Evolutionary conservation across 2,329 filamentous ascomycete species (phyloP).

Genomic region (Niveomyces coronatus): DNA sequence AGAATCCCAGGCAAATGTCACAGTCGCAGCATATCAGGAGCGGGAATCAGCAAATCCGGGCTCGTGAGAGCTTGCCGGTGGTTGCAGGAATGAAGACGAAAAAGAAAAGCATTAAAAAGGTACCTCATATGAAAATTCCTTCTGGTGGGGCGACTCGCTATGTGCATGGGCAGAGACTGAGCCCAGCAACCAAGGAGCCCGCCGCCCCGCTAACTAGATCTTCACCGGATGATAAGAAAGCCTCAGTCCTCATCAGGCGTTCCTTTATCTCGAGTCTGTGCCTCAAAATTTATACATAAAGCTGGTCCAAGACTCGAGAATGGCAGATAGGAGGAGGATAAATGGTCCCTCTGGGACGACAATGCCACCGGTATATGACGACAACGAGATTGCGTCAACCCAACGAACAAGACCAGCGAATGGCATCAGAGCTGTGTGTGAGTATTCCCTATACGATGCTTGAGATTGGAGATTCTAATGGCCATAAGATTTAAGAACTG

Average conservation of each 20-base stretch:
- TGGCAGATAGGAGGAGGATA: conserved; percentile 80
- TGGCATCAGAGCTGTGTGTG: conserved; percentile 55
- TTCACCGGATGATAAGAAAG: neutral
- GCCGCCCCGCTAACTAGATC: conserved; percentile 10
- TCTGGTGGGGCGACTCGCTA: conserved; percentile 11
- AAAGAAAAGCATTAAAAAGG: conserved; percentile 8
- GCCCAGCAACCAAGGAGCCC: no score
- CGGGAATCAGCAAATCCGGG: no score
- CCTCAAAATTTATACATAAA: no score
- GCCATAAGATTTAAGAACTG: conserved; percentile 72
- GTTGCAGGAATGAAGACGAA: conserved; percentile 12
- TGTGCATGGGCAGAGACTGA: conserved; percentile 12
- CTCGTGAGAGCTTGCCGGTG: no score
- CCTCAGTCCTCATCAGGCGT: conserved; percentile 2
- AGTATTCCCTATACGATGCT: conserved; percentile 7
- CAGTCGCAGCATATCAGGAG: neutral
- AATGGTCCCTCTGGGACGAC: conserved; percentile 80
- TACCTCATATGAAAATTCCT: conserved; percentile 14
- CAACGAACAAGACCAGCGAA: conserved; percentile 51
- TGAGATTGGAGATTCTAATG: conserved; percentile 8
- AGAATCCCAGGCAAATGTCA: neutral
- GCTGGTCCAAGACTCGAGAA: conserved; percentile 21
- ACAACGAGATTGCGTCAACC: conserved; percentile 30
- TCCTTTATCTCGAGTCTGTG: no score
- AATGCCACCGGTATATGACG: conserved; percentile 59